A percentile compares a stretch with the other conserved stretches of the same genome.
phyloP scores from a whole-genome alignment of 2,329 filamentous ascomycete species.

The Peltaster fructicola region DNA sequence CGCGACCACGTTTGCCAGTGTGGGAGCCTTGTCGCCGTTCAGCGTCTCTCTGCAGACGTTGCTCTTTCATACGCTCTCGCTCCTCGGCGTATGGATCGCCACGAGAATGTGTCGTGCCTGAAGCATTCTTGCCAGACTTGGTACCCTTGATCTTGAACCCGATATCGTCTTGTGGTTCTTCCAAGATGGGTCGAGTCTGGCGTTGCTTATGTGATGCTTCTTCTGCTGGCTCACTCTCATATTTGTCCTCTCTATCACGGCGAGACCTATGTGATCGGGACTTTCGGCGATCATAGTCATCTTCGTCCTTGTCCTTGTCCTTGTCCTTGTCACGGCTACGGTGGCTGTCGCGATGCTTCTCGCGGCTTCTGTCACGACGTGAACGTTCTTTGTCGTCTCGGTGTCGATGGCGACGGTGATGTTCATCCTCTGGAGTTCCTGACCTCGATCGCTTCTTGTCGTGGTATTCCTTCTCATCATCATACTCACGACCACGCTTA shows the following conservation, averaged over 20 bases:
- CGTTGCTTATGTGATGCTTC: too few relatives aligned
- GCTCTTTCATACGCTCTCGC: slow-evolving; percentile 15
- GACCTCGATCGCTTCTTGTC: slow-evolving; percentile 43
- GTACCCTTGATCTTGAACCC: slow-evolving; percentile 32
- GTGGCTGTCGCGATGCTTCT: slow-evolving; percentile 11
- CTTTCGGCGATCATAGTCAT: too few relatives aligned
- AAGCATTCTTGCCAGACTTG: slow-evolving; percentile 9
- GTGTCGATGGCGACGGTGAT: slow-evolving; percentile 39
- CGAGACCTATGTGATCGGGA: slow-evolving; percentile 22
- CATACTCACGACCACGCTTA: slow-evolving; percentile 32
- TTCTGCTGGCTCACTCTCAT: too few relatives aligned
- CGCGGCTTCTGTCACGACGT: slow-evolving; percentile 15
- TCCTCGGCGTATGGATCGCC: slow-evolving; percentile 18
- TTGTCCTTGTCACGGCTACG: slow-evolving; percentile 31
- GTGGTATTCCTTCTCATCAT: slow-evolving; percentile 18
- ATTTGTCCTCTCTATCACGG: slow-evolving; percentile 14
- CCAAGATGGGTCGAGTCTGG: slow-evolving; percentile 9
- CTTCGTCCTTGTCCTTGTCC: slow-evolving; percentile 25
- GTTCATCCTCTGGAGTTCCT: slow-evolving; percentile 41
- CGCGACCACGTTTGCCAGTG: slow-evolving; percentile 20
- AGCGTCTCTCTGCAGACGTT: slow-evolving; percentile 47
- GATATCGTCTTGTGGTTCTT: slow-evolving; percentile 19
- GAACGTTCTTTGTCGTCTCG: slow-evolving; percentile 26
- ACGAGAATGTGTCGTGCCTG: slow-evolving; percentile 4
- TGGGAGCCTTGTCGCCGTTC: slow-evolving; percentile 38